Conservation (phyloP, 352 stramenopile genomes). For the Blastocystis sp. region DNA sequence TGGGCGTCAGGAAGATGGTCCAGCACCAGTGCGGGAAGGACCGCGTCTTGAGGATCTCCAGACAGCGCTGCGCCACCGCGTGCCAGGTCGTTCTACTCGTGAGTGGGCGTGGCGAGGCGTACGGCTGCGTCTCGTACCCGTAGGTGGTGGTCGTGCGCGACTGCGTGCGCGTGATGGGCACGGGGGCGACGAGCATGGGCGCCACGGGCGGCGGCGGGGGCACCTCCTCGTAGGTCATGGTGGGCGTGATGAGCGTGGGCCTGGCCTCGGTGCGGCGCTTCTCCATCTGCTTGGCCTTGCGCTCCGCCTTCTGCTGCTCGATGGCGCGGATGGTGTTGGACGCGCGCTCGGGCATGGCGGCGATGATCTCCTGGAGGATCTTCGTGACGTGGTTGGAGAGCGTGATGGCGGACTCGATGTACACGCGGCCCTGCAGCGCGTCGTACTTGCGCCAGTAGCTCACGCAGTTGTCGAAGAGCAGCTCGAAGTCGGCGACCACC, state of each 20-base stretch:
- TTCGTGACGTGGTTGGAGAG: neutral
- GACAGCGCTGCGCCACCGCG: neutral
- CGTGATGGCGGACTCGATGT: slow-evolving; percentile 22
- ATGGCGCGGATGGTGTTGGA: neutral
- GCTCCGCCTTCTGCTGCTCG: slow-evolving; percentile 13
- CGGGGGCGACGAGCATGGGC: neutral
- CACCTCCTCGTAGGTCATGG: neutral
- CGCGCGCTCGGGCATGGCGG: neutral
- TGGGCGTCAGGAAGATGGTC: slow-evolving; percentile 56
- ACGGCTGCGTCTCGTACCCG: neutral
- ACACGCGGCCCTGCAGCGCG: neutral
- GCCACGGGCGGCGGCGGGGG: neutral
- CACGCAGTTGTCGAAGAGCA: slow-evolving; percentile 64
- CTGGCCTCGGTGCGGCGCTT: slow-evolving; percentile 28
- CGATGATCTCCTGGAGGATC: neutral
- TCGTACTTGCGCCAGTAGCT: slow-evolving; percentile 30
- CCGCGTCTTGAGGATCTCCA: slow-evolving; percentile 37
- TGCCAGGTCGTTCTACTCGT: slow-evolving; percentile 23
- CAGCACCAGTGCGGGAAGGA: slow-evolving; percentile 53
- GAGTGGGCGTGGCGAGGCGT: neutral
- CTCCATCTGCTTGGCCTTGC: neutral
- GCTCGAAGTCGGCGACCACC: slow-evolving; percentile 37
- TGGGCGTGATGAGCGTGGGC: neutral
- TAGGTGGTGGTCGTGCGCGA: neutral
- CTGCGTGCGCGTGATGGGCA: slow-evolving; percentile 9